Evolutionary conservation across 1,284 basidiomycete species (phyloP).

Genomic region (Thelephora terrestris): DNA sequence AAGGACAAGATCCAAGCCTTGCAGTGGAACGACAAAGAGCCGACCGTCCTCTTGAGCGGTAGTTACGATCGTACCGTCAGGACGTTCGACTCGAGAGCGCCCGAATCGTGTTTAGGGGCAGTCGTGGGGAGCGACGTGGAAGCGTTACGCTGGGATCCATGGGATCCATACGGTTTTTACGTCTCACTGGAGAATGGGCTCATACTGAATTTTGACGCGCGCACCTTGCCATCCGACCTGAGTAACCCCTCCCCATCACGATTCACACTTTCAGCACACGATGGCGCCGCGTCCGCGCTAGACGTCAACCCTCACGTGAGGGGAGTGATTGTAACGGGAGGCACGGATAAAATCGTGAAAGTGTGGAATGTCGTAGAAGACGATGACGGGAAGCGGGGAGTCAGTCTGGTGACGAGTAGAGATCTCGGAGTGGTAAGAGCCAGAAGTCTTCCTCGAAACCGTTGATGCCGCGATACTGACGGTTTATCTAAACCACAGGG

Average conservation of each 20-base stretch:
- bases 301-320: conserved; percentile 89
- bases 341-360: conserved; percentile 89
- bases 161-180: conserved; percentile 81
- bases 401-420: conserved; percentile 81
- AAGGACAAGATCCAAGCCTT: conserved; percentile 97
- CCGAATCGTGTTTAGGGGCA: conserved; percentile 69
- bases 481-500: conserved; percentile 43
- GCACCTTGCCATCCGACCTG: conserved; percentile 64
- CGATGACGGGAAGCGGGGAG: conserved; percentile 59
- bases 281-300: conserved; percentile 85
- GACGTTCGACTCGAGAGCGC: conserved; percentile 86
- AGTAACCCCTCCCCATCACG: conserved; percentile 54
- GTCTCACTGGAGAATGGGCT: conserved; percentile 91
- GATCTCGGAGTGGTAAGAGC: conserved; percentile 86
- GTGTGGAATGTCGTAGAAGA: conserved; percentile 86
- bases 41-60: conserved; percentile 85
- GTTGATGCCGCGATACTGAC: conserved; percentile 1
- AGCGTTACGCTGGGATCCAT: conserved; percentile 92
- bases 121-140: conserved; percentile 87
- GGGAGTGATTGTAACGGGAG: conserved; percentile 88
- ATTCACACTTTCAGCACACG: conserved; percentile 92
- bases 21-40: conserved; percentile 87
- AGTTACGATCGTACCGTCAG: conserved; percentile 91
- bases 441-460: background rate
- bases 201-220: conserved; percentile 86